phyloP scores from a whole-genome alignment of 441 rosid species.

The Omphalea diandra region DNA sequence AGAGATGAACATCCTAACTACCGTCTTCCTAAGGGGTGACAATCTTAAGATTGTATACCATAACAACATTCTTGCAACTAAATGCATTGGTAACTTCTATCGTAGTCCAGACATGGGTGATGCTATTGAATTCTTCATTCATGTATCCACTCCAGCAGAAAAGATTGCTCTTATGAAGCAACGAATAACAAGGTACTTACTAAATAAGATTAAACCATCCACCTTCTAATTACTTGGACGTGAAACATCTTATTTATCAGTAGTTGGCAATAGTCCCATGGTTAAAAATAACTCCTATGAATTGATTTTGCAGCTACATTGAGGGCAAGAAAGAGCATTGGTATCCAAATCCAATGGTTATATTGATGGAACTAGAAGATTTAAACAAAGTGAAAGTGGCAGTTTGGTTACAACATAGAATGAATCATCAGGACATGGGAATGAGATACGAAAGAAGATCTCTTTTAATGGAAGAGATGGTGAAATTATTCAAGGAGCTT shows the following conservation, averaged over 20 bases:
- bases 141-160: conserved; percentile 62
- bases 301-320: conserved; percentile 39
- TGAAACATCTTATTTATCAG: no score
- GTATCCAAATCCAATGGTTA: conserved; percentile 43
- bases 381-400: conserved; percentile 47
- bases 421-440: conserved; percentile 61
- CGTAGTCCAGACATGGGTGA: conserved; percentile 92
- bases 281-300: no score
- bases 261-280: no score
- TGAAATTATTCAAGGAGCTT: conserved; percentile 56
- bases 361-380: conserved; percentile 46
- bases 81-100: conserved; percentile 58
- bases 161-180: conserved; percentile 55
- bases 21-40: conserved; percentile 66
- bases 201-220: neutral
- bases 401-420: conserved; percentile 57
- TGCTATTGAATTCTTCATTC: conserved; percentile 53
- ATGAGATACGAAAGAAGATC: conserved; percentile 56
- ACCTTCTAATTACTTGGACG: no score
- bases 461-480: conserved; percentile 56
- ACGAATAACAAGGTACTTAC: conserved; percentile 57
- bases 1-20: conserved; percentile 84
- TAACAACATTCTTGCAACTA: conserved; percentile 57
- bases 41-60: conserved; percentile 58
- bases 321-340: conserved; percentile 68